A percentile compares a stretch with the other conserved stretches of the same genome.
Conservation (phyloP, 2,329 filamentous ascomycete genomes). For the Phoma sp. region DNA sequence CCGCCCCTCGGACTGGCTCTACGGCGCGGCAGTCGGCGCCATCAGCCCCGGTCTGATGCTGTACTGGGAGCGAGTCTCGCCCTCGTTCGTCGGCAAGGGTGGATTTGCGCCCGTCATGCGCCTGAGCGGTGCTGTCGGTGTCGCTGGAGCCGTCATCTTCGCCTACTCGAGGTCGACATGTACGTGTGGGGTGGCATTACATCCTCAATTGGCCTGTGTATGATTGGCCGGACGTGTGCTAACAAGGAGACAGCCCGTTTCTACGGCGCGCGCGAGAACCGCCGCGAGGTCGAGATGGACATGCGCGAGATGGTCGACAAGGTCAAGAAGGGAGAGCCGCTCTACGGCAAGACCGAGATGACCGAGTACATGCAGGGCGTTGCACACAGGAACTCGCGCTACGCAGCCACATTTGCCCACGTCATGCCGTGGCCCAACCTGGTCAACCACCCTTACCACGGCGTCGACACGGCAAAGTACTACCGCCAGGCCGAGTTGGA, state of each 20-base stretch:
- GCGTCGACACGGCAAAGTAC: slow-evolving; percentile 98
- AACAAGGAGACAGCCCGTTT: slow-evolving; percentile 74
- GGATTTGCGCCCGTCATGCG: slow-evolving; percentile 86
- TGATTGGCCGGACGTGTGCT: slow-evolving; percentile 5
- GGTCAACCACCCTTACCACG: slow-evolving; percentile 87
- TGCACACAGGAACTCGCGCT: slow-evolving; percentile 89
- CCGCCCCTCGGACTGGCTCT: slow-evolving; percentile 79
- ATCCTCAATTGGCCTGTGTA: neutral
- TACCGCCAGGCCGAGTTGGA: slow-evolving; percentile 95
- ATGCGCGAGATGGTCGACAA: slow-evolving; percentile 98
- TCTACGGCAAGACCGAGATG: slow-evolving; percentile 82
- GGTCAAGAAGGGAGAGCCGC: slow-evolving; percentile 87
- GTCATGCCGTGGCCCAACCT: slow-evolving; percentile 97
- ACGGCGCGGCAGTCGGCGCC: slow-evolving; percentile 72
- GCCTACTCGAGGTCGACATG: slow-evolving; percentile 84
- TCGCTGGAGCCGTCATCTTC: slow-evolving; percentile 80
- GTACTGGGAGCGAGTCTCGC: slow-evolving; percentile 82
- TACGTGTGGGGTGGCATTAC: slow-evolving; percentile 59
- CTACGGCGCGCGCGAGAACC: slow-evolving; percentile 93
- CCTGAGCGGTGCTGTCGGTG: slow-evolving; percentile 73
- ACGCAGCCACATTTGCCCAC: slow-evolving; percentile 82
- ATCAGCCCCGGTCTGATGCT: slow-evolving; percentile 76
- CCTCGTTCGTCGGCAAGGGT: slow-evolving; percentile 81
- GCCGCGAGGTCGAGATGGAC: slow-evolving; percentile 90
- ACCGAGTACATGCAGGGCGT: slow-evolving; percentile 93